These are phyloP conservation scores for Phalaenopsis aphrodite DNA, from an alignment of 106 monocot genomes.

Conservation along the genomic window DNA sequence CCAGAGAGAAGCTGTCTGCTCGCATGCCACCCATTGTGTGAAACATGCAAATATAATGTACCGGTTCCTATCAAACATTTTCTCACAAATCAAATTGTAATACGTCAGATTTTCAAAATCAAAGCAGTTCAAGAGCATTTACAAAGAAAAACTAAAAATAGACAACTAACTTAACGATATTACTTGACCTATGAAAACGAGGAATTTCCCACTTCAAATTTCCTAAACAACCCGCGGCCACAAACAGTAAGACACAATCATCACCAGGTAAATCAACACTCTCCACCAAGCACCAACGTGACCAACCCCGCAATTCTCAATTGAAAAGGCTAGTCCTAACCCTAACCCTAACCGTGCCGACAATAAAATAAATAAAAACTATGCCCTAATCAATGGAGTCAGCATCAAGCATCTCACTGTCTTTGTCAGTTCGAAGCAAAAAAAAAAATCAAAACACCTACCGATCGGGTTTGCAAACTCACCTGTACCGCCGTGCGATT, in stretches of 20 bases:
- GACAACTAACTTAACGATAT: not conserved
- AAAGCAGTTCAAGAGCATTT: conserved; percentile 2
- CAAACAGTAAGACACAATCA: not conserved
- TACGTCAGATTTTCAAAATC: not conserved
- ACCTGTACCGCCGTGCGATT: not conserved
- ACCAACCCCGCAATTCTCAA: not conserved
- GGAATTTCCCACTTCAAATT: not conserved
- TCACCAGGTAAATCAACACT: not conserved
- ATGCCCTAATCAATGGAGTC: not conserved
- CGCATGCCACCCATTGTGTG: not conserved
- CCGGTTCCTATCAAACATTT: not conserved
- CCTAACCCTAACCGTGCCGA: not conserved
- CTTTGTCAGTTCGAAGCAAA: not conserved
- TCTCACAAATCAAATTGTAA: not conserved
- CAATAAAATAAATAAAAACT: not conserved
- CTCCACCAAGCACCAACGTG: not conserved
- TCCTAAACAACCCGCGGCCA: not conserved
- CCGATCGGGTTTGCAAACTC: not conserved
- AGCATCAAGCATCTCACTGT: not conserved
- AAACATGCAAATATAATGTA: not conserved
- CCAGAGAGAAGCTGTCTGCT: not conserved
- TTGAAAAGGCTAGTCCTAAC: not conserved
- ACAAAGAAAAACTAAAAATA: not conserved
- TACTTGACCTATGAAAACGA: not conserved
- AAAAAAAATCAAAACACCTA: not conserved